Evolutionary conservation across 371 early-diverging fungal species (phyloP).

Genomic region (Mortierella sp.): DNA sequence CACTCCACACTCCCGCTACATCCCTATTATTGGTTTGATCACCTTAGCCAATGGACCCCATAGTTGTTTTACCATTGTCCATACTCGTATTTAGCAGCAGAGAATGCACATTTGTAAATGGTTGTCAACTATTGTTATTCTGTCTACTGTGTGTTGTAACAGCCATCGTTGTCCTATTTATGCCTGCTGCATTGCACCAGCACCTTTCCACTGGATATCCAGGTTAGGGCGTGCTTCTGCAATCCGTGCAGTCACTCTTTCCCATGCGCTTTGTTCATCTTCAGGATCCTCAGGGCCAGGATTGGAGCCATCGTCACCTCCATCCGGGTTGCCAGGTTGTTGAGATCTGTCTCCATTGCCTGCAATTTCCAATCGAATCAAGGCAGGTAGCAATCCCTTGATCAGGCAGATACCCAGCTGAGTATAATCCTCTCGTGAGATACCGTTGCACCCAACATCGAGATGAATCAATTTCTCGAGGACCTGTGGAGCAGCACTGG

Average conservation of each 20-base stretch:
- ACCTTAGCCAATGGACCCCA: too few species aligned
- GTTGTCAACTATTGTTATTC: too few species aligned
- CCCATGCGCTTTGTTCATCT: slow-evolving; percentile 60
- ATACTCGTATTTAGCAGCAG: too few species aligned
- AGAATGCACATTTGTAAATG: too few species aligned
- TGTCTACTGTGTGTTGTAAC: too few species aligned
- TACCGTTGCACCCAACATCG: slow-evolving; percentile 66
- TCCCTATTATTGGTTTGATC: too few species aligned
- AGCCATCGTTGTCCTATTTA: too few species aligned
- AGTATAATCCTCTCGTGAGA: slow-evolving; percentile 58
- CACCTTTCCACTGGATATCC: slow-evolving; percentile 51
- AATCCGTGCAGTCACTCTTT: slow-evolving; percentile 54
- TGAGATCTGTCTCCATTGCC: slow-evolving; percentile 61
- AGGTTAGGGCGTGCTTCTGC: slow-evolving; percentile 52
- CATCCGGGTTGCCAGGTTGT: slow-evolving; percentile 4
- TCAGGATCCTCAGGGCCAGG: slow-evolving; percentile 35
- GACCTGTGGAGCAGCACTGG: slow-evolving; percentile 24
- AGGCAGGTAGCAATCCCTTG: slow-evolving; percentile 57
- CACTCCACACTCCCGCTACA: too few species aligned
- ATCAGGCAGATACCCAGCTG: slow-evolving; percentile 60
- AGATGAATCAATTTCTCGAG: slow-evolving; percentile 54
- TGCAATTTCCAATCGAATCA: slow-evolving; percentile 65
- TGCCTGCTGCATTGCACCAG: slow-evolving; percentile 36
- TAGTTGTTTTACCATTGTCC: too few species aligned
- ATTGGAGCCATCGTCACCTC: slow-evolving; percentile 10